Percentiles rank a stretch among this genome's conserved stretches.
Conservation (phyloP, 2,329 filamentous ascomycete species). For the Curvularia eragrostidis region DNA sequence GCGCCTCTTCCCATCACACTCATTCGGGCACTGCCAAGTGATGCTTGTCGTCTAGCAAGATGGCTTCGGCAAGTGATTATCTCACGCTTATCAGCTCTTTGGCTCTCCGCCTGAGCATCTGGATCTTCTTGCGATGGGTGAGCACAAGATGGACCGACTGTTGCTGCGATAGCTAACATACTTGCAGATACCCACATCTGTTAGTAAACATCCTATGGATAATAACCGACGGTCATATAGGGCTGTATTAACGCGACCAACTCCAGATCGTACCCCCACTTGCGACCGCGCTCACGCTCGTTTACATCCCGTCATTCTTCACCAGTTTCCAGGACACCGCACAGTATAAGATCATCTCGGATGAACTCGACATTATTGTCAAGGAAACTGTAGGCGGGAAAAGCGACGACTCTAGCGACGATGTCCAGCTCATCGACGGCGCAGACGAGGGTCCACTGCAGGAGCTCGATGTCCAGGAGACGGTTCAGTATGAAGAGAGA, state of each 20-base stretch:
- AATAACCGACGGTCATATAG: background rate
- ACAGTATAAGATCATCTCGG: constrained; percentile 63
- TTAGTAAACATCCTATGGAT: constrained; percentile 34
- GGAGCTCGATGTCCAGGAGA: constrained; percentile 68
- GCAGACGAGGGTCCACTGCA: constrained; percentile 44
- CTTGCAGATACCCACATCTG: constrained; percentile 41
- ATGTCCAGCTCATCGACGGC: constrained; percentile 51
- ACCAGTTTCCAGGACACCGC: constrained; percentile 64
- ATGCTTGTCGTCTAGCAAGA: constrained; percentile 28
- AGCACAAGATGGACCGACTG: constrained; percentile 22
- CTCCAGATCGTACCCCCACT: constrained; percentile 52
- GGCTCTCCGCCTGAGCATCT: constrained; percentile 58
- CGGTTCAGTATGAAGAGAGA: constrained; percentile 64
- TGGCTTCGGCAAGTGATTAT: constrained; percentile 46
- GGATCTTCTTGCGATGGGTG: constrained; percentile 70
- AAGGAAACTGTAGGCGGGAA: constrained; percentile 49
- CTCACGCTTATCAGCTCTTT: constrained; percentile 56
- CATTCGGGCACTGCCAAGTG: constrained; percentile 10
- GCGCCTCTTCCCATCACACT: constrained; percentile 8
- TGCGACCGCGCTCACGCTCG: constrained; percentile 67
- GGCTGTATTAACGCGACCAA: constrained; percentile 15
- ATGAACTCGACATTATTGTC: constrained; percentile 62
- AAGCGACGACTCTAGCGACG: constrained; percentile 40
- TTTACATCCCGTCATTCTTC: constrained; percentile 71
- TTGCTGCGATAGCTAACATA: constrained; percentile 16